Base-by-base conservation (phyloP, 305 asterid genomes). In the Fraxinus xanthoxyloides region DNA sequence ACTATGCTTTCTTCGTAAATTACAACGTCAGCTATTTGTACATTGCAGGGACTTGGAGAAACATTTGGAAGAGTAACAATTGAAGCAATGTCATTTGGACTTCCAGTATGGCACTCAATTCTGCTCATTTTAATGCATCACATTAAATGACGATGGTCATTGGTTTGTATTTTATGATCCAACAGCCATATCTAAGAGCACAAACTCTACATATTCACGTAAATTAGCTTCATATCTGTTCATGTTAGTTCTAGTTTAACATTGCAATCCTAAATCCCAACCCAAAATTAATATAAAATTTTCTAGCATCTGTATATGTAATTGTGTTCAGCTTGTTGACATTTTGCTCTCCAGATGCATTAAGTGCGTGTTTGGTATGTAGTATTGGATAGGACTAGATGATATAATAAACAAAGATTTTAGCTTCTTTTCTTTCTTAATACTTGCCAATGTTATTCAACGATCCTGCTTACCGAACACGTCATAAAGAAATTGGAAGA, bases 71-170 rank as follows among this genome's bases (percentile, higher is more conserved):
- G 99, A 90, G 99, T 97, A 74, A 97, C 99, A 43, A 92, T 97
- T 72, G 99, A 97, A 91, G 98, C 98, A 77, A 97, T 97, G 99
- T 93, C 98, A 85, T 97, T 97, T 79, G 99, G 98, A 87, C 97
- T 94, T 84, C 99, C 99, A 7, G 99, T 97, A 93, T 23, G 95
- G 2, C 81, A 43, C 77, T 76, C 32, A 34, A 12, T 67, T 83
- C 81, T 82, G 74, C 83, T 59, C 74, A 2, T 30, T 61, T 78
- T 72, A 65, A 10, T 85, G 54, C 76, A 13, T 77, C 75, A 28
- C 63, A 46, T 56, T 67, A 19, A 34, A 67, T 13, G 56, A 75
- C 40, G 51, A 54, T 31, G 21, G 56, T 82, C 17, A 48, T 34
- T 77, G 75, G 75, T 54, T 28, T 80, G 34, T 38, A 56, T 6